Conservation (phyloP, 495 filamentous ascomycete species). For the Penicillium desertorum region DNA sequence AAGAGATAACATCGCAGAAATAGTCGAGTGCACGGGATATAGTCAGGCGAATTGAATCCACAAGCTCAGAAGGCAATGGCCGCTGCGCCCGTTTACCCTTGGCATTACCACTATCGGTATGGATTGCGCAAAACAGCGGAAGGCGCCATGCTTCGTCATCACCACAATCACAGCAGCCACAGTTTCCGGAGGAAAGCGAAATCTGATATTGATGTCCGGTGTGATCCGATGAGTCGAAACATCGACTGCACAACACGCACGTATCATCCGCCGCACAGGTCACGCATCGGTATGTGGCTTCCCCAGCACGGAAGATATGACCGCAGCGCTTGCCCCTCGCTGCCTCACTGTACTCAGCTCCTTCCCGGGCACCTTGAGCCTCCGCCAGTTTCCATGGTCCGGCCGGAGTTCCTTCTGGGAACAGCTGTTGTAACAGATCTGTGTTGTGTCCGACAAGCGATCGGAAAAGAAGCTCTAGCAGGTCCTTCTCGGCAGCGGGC, state of each 20-base stretch:
- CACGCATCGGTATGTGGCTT: constrained; percentile 90
- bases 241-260: constrained; percentile 82
- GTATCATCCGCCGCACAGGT: constrained; percentile 89
- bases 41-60: constrained; percentile 74
- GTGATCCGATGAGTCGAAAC: constrained; percentile 94
- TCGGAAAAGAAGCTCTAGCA: constrained; percentile 79
- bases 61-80: constrained; percentile 69
- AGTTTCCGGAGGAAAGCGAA: constrained; percentile 80
- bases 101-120: constrained; percentile 60
- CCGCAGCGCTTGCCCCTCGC: constrained; percentile 95
- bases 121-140: constrained; percentile 90
- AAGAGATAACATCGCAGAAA: constrained; percentile 94
- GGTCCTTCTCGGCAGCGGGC: constrained; percentile 61
- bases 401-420: constrained; percentile 67
- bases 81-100: constrained; percentile 58
- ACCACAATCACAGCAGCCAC: constrained; percentile 95
- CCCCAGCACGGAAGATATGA: constrained; percentile 90
- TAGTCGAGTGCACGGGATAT: constrained; percentile 86
- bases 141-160: constrained; percentile 89
- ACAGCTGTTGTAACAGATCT: constrained; percentile 72
- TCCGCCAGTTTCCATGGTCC: constrained; percentile 73
- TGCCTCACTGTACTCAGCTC: constrained; percentile 89
- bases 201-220: constrained; percentile 89
- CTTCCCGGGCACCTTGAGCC: constrained; percentile 88
- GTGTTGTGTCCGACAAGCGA: constrained; percentile 72